These are phyloP conservation scores for Castanea sativa DNA, from an alignment of 306 rosid genomes.

Conservation along the genomic window DNA sequence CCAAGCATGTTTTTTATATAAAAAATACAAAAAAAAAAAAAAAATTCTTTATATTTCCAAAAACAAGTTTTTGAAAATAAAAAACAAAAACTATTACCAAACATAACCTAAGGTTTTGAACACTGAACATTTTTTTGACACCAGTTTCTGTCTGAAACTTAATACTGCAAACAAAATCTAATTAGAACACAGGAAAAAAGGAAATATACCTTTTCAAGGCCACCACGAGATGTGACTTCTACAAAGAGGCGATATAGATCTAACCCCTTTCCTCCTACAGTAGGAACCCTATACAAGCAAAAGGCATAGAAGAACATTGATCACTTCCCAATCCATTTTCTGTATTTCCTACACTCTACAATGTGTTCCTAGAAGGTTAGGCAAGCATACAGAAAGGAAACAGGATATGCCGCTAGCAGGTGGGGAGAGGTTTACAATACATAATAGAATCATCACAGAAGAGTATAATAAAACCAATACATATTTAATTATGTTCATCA, in stretches of 20 bases:
- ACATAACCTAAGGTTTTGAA: background rate
- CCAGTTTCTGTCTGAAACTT: background rate
- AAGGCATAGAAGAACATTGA: slow-evolving; percentile 10
- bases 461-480: background rate
- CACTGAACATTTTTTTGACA: slow-evolving; percentile 13
- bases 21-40: no score
- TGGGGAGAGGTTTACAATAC: background rate
- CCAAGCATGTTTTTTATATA: no score
- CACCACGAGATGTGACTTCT: slow-evolving; percentile 84
- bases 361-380: slow-evolving; percentile 9
- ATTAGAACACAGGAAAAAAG: background rate
- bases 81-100: no score
- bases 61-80: no score
- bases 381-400: slow-evolving; percentile 2
- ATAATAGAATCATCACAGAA: background rate
- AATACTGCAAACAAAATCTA: background rate
- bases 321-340: slow-evolving; percentile 6
- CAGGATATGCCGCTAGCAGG: background rate
- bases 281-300: slow-evolving; percentile 56
- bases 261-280: slow-evolving; percentile 68
- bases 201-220: slow-evolving; percentile 66
- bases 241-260: slow-evolving; percentile 72
- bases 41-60: no score
- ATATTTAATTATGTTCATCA: background rate
- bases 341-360: slow-evolving; percentile 4